These are phyloP conservation scores for Taxawa tesnikishii DNA, from an alignment of 2,329 filamentous ascomycete species.

Conservation along the genomic window DNA sequence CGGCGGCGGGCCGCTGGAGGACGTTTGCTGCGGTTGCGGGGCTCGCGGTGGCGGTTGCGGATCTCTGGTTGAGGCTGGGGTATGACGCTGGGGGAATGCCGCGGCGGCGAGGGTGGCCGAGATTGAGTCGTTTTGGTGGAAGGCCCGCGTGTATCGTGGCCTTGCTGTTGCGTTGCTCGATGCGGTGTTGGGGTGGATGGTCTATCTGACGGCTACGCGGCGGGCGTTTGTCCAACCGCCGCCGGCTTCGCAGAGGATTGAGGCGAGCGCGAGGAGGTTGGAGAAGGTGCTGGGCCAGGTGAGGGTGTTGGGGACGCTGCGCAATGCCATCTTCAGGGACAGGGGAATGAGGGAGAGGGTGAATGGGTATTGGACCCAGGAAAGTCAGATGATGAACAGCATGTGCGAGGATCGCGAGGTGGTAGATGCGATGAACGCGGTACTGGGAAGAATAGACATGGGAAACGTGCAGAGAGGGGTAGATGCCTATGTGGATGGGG, in stretches of 20 bases:
- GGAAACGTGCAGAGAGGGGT: conserved; percentile 49
- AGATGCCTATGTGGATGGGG: conserved; percentile 39
- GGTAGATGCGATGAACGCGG: conserved; percentile 56
- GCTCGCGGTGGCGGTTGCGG: conserved; percentile 45
- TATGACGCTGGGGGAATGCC: conserved; percentile 57
- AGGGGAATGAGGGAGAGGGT: conserved; percentile 52
- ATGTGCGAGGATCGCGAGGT: conserved; percentile 72
- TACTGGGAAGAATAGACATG: conserved; percentile 53
- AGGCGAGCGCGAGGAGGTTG: conserved; percentile 44
- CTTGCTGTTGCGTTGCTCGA: conserved; percentile 55
- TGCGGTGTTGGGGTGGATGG: conserved; percentile 45
- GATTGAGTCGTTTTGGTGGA: conserved; percentile 62
- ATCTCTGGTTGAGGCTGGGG: conserved; percentile 52
- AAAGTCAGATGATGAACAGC: conserved; percentile 58
- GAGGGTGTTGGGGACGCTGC: conserved; percentile 59
- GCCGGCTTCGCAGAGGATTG: conserved; percentile 53
- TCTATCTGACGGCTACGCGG: conserved; percentile 71
- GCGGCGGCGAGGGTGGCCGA: conserved; percentile 47
- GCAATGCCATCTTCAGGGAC: conserved; percentile 70
- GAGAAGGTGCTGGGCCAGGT: conserved; percentile 53
- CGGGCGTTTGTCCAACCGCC: conserved; percentile 58
- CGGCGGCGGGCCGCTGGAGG: conserved; percentile 56
- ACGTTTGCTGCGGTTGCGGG: conserved; percentile 53
- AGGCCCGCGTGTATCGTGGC: conserved; percentile 49
- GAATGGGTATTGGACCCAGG: conserved; percentile 68